Evolutionary conservation across 148 eudicot genomes (phyloP).

Genomic region (Vaccinium macrocarpon): DNA sequence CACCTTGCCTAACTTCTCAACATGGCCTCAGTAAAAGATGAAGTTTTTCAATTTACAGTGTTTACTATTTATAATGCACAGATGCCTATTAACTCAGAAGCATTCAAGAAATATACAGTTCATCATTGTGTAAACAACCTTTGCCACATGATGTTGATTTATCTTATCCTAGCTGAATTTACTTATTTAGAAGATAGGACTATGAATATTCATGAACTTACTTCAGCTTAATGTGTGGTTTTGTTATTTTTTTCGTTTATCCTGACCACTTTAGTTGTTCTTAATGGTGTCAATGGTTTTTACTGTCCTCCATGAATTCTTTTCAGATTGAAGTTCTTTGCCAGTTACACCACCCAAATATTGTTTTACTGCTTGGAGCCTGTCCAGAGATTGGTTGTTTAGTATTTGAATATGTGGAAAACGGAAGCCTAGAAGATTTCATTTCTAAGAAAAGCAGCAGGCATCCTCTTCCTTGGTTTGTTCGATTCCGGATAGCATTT

Average conservation of each 20-base stretch:
- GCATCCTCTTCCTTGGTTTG: conserved; percentile 62
- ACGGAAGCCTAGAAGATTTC: conserved; percentile 67
- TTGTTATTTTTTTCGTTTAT: background rate
- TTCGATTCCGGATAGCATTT: conserved; percentile 63
- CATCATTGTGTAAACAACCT: background rate
- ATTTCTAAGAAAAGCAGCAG: conserved; percentile 29
- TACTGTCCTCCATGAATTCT: conserved; percentile 14
- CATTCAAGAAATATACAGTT: background rate
- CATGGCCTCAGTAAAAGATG: background rate
- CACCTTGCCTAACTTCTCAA: background rate
- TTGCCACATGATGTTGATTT: background rate
- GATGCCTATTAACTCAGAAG: background rate
- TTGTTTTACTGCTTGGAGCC: conserved; percentile 74
- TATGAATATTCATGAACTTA: background rate
- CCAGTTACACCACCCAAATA: conserved; percentile 68
- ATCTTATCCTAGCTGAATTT: background rate
- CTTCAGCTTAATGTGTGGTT: background rate
- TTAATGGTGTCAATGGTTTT: conserved; percentile 1
- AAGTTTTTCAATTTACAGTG: background rate
- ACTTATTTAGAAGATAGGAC: background rate
- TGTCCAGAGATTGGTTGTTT: conserved; percentile 76
- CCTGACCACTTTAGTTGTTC: conserved; percentile 6
- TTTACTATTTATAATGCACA: background rate
- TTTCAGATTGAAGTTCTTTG: conserved; percentile 66
- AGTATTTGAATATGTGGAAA: conserved; percentile 72